A percentile compares a stretch with the other conserved stretches of the same genome.
phyloP scores from a whole-genome alignment of 257 asterid species.

The Primulina huaijiensis region DNA sequence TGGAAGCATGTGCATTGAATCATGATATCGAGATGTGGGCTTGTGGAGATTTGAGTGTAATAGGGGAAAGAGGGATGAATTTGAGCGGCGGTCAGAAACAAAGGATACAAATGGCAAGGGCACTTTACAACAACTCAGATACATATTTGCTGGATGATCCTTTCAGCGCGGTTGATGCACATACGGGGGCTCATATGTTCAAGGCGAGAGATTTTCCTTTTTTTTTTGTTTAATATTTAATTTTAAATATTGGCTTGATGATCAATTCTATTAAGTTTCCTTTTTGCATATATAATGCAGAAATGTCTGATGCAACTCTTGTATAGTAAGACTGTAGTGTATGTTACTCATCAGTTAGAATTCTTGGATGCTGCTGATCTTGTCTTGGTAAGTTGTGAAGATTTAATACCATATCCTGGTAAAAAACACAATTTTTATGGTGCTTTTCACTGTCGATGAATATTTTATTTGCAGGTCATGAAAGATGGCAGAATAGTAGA shows the following conservation, averaged over 20 bases:
- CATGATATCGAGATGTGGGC: conserved; percentile 62
- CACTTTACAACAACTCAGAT: conserved; percentile 64
- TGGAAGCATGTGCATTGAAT: conserved; percentile 71
- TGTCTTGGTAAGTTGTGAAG: conserved; percentile 52
- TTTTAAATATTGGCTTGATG: neutral
- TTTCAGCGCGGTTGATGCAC: conserved; percentile 86
- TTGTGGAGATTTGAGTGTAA: conserved; percentile 58
- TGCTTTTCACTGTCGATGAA: neutral
- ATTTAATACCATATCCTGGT: neutral
- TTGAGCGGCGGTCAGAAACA: conserved; percentile 88
- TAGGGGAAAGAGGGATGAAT: conserved; percentile 76
- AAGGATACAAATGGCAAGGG: conserved; percentile 80
- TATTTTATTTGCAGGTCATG: conserved; percentile 44
- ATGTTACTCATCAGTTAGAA: conserved; percentile 83
- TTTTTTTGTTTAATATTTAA: neutral
- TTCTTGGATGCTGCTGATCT: conserved; percentile 71
- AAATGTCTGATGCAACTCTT: conserved; percentile 64
- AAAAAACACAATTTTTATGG: too few relatives aligned
- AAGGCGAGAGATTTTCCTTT: conserved; percentile 39
- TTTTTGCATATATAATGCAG: conserved; percentile 38
- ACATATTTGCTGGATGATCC: conserved; percentile 76
- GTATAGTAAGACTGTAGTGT: conserved; percentile 55
- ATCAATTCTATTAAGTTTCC: neutral
- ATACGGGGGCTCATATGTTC: conserved; percentile 82
- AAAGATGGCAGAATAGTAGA: conserved; percentile 71